Evolutionary conservation across 495 filamentous ascomycete species (phyloP).

Genomic region (Annulohypoxylon moriforme): DNA sequence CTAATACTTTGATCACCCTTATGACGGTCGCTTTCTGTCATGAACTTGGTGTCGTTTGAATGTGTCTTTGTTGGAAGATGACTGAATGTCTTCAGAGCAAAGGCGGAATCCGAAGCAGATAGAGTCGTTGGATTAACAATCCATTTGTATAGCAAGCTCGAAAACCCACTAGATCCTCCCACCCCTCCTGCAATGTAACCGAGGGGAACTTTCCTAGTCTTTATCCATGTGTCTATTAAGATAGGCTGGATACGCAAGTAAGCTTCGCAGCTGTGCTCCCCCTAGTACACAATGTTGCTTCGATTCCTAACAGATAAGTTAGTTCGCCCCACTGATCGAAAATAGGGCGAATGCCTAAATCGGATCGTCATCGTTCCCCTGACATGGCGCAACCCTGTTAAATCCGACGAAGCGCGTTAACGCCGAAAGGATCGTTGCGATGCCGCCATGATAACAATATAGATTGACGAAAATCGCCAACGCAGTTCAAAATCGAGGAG

Average conservation of each 20-base stretch:
- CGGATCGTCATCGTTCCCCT: constrained; percentile 18
- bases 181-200: constrained; percentile 11
- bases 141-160: neutral
- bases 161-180: neutral
- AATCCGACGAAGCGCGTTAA: constrained; percentile 7
- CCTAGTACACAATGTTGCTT: neutral
- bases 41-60: neutral
- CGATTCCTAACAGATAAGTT: neutral
- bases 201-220: constrained; percentile 7
- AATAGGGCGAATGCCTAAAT: neutral
- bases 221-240: neutral
- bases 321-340: constrained; percentile 14
- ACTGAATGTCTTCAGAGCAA: neutral
- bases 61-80: neutral
- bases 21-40: neutral
- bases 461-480: neutral
- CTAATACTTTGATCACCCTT: neutral
- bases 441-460: neutral
- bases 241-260: neutral
- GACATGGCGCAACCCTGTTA: constrained; percentile 24
- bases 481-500: neutral
- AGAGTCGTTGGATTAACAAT: neutral
- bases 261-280: neutral
- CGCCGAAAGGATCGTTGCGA: neutral
- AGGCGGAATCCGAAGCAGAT: neutral